phyloP scores from a whole-genome alignment of 345 rosid species.

The Camelina hispida region DNA sequence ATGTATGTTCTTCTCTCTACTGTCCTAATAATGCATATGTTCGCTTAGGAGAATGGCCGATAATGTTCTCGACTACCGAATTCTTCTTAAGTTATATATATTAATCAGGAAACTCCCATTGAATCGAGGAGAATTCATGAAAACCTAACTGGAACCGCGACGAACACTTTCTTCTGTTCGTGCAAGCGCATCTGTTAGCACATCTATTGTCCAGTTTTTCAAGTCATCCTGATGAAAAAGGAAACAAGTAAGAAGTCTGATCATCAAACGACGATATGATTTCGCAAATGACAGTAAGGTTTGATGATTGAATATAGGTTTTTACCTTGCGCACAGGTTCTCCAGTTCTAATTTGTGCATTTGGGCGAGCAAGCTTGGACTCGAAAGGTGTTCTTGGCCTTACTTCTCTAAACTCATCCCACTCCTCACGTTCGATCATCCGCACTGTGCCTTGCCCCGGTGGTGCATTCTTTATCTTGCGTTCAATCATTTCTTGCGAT shows the following conservation, averaged over 20 bases:
- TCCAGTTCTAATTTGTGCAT: slow-evolving; percentile 82
- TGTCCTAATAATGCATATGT: neutral
- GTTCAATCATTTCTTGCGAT: slow-evolving; percentile 88
- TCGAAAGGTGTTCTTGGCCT: slow-evolving; percentile 97
- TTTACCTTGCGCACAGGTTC: slow-evolving; percentile 67
- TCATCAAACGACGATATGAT: neutral
- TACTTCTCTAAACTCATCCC: slow-evolving; percentile 84
- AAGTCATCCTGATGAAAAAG: slow-evolving; percentile 65
- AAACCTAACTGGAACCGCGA: slow-evolving; percentile 44
- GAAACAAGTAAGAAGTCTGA: neutral
- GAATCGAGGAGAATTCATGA: neutral
- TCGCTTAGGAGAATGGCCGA: neutral
- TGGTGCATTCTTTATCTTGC: slow-evolving; percentile 83
- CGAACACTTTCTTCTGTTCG: slow-evolving; percentile 75
- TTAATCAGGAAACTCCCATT: slow-evolving; percentile 8
- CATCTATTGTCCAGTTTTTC: slow-evolving; percentile 92
- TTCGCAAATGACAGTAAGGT: neutral
- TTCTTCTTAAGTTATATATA: neutral
- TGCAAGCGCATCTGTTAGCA: slow-evolving; percentile 72
- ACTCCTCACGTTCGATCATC: slow-evolving; percentile 85
- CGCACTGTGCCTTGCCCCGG: slow-evolving; percentile 78
- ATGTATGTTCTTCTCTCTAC: neutral
- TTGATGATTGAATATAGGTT: slow-evolving; percentile 1
- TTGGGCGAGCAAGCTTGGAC: slow-evolving; percentile 91
- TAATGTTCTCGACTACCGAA: neutral